These are phyloP conservation scores for Megacollybia marginata DNA, from an alignment of 768 basidiomycete species.

Conservation along the genomic window DNA sequence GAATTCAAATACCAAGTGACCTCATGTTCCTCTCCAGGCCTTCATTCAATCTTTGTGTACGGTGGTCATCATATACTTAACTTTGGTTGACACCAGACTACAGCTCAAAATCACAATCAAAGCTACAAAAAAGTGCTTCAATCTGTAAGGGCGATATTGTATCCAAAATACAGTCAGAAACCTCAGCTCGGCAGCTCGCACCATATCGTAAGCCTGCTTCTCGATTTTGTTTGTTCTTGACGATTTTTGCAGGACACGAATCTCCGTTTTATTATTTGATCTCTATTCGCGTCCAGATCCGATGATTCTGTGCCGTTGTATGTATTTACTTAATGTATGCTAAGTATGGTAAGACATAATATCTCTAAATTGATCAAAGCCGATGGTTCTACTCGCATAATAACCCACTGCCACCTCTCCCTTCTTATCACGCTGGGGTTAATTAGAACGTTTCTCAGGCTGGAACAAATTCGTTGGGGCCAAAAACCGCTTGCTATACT, in stretches of 20 bases:
- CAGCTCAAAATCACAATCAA: constrained; percentile 46
- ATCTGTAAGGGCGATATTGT: constrained; percentile 49
- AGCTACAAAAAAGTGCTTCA: constrained; percentile 58
- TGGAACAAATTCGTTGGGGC: too few species aligned
- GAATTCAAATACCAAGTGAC: not conserved
- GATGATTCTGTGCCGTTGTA: not conserved
- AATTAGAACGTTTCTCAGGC: too few species aligned
- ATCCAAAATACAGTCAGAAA: constrained; percentile 58
- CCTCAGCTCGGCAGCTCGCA: constrained; percentile 73
- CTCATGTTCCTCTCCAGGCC: constrained; percentile 35
- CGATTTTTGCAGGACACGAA: constrained; percentile 5
- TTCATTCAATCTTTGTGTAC: constrained; percentile 47
- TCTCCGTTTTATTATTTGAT: constrained; percentile 4
- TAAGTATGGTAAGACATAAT: too few species aligned
- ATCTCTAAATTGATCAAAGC: too few species aligned
- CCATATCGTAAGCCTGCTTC: constrained; percentile 39
- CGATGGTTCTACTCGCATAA: too few species aligned
- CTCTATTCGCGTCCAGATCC: not conserved
- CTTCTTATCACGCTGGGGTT: too few species aligned
- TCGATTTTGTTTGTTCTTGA: not conserved
- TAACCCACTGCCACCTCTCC: too few species aligned
- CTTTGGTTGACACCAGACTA: not conserved
- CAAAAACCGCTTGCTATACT: too few species aligned
- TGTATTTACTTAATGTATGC: too few species aligned
- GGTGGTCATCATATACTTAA: constrained; percentile 5